Conservation (phyloP, 768 basidiomycete species). For the Ephemerocybe angulata region DNA sequence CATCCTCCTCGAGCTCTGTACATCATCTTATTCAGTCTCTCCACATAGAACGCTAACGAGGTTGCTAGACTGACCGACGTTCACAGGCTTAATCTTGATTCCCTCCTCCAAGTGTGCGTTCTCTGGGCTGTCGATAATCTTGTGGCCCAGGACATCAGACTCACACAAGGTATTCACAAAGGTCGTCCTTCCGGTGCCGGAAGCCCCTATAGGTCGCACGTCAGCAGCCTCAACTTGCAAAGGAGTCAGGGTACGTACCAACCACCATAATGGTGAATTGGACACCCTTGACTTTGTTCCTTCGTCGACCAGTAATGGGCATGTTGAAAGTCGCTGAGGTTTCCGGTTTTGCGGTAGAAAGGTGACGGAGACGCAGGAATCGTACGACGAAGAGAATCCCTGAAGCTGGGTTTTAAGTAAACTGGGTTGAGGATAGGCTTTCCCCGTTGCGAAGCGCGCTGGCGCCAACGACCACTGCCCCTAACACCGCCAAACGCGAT, state of each 20-base stretch:
- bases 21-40: not conserved
- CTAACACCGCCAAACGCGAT: not conserved
- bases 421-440: slow-evolving; percentile 1
- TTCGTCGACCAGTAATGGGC: slow-evolving; percentile 50
- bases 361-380: not conserved
- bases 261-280: slow-evolving; percentile 89
- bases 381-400: slow-evolving; percentile 1
- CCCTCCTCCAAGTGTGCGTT: slow-evolving; percentile 74
- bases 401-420: slow-evolving; percentile 5
- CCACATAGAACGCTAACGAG: not conserved
- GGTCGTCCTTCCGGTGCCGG: slow-evolving; percentile 84
- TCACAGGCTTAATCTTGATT: slow-evolving; percentile 77
- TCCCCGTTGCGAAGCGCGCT: slow-evolving; percentile 3
- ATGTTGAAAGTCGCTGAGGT: slow-evolving; percentile 22
- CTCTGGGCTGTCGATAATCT: slow-evolving; percentile 58
- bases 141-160: slow-evolving; percentile 68
- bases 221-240: not conserved
- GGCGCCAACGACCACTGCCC: not conserved
- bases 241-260: slow-evolving; percentile 47
- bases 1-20: slow-evolving; percentile 87
- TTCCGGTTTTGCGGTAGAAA: not conserved
- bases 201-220: slow-evolving; percentile 54
- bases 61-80: slow-evolving; percentile 56
- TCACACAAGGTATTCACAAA: slow-evolving; percentile 93
- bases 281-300: slow-evolving; percentile 85